Conservation (phyloP, 495 filamentous ascomycete genomes). For the Lasiosphaeriaceae sp. region DNA sequence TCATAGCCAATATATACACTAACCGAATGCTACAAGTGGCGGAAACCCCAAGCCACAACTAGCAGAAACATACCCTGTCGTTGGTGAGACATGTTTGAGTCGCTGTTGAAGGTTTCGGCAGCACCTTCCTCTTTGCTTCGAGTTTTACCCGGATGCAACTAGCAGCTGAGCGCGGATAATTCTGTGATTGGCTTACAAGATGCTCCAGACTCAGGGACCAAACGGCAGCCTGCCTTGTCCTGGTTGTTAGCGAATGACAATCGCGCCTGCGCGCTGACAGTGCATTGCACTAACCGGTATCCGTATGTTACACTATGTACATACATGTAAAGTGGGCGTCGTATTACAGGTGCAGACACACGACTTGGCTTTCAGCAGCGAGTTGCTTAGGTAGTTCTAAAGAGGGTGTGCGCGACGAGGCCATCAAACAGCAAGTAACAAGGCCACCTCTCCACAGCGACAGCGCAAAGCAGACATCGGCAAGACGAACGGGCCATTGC, state of each 20-base stretch:
- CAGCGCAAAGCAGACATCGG: not conserved
- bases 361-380: no score
- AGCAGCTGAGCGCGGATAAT: not conserved
- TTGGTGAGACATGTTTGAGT: no score
- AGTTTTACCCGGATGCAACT: not conserved
- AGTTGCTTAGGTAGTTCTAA: no score
- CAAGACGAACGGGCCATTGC: not conserved
- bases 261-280: not conserved
- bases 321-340: no score
- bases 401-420: not conserved
- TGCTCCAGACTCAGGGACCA: not conserved
- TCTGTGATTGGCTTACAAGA: not conserved
- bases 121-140: not conserved
- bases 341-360: no score
- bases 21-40: no score
- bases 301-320: no score
- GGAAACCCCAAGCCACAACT: no score
- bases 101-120: not conserved
- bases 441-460: slow-evolving; percentile 12
- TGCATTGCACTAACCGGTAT: not conserved
- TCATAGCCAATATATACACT: no score
- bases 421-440: not conserved
- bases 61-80: no score
- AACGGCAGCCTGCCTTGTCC: not conserved
- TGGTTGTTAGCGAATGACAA: not conserved